Percentiles rank a stretch among this genome's conserved stretches.
These are phyloP conservation scores for Lolium rigidum DNA, from an alignment of 176 grass and related monocot species.

Conservation along the genomic window DNA sequence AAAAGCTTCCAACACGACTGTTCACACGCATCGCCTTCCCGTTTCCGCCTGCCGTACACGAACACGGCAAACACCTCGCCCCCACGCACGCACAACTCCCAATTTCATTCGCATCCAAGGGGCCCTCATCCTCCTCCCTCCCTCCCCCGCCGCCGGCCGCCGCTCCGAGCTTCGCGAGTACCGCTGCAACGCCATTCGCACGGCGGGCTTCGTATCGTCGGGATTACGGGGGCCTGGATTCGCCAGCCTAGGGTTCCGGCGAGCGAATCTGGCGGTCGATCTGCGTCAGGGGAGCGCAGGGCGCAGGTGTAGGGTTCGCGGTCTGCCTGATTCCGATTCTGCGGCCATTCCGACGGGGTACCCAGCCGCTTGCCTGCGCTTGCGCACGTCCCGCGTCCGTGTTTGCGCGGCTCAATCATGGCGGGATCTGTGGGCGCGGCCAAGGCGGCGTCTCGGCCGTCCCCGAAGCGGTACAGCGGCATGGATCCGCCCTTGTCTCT, in stretches of 20 bases:
- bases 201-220: background rate
- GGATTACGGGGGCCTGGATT: background rate
- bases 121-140: background rate
- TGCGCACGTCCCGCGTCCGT: background rate
- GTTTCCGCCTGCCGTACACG: background rate
- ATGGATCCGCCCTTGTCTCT: slow-evolving; percentile 71
- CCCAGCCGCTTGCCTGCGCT: background rate
- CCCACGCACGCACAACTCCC: background rate
- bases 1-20: background rate
- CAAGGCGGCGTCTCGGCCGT: slow-evolving; percentile 35
- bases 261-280: slow-evolving; percentile 13
- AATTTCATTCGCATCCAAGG: background rate
- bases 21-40: background rate
- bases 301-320: no score
- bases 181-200: background rate
- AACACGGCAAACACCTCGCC: background rate
- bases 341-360: background rate
- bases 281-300: background rate
- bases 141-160: background rate
- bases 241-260: background rate
- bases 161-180: background rate
- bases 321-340: background rate
- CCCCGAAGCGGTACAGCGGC: slow-evolving; percentile 59
- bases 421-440: slow-evolving; percentile 46
- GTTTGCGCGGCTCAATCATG: slow-evolving; percentile 36